Percentiles rank a stretch among this genome's conserved stretches.
Evolutionary conservation across 805 yeast genomes (phyloP).

Genomic region (Hanseniaspora lindneri): DNA sequence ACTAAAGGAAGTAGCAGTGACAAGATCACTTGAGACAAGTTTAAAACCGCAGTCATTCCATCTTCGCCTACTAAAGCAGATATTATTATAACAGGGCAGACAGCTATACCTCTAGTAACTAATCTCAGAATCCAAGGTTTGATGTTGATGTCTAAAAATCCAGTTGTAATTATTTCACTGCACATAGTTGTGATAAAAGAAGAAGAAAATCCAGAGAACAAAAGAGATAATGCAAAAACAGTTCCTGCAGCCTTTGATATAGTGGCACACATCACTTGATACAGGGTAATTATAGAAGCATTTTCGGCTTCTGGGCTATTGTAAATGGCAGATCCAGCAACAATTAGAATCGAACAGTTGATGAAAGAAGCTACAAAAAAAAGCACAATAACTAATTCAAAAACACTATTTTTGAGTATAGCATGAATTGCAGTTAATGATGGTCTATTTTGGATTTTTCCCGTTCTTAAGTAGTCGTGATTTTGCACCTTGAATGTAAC

Average conservation of each 20-base stretch:
- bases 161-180: constrained; percentile 87
- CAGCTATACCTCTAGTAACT: constrained; percentile 64
- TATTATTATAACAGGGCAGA: constrained; percentile 71
- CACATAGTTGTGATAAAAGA: constrained; percentile 89
- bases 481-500: constrained; percentile 77
- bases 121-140: constrained; percentile 73
- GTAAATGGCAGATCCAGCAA: constrained; percentile 67
- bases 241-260: constrained; percentile 73
- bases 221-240: constrained; percentile 69
- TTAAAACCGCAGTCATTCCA: constrained; percentile 67
- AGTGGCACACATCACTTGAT: constrained; percentile 45
- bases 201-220: constrained; percentile 80
- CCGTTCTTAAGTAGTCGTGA: constrained; percentile 44
- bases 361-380: constrained; percentile 76
- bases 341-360: constrained; percentile 69
- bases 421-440: constrained; percentile 59
- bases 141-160: constrained; percentile 70
- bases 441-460: constrained; percentile 33
- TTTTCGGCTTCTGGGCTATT: constrained; percentile 57
- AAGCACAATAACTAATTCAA: constrained; percentile 58
- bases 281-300: constrained; percentile 74
- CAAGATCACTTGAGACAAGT: constrained; percentile 71
- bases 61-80: constrained; percentile 64
- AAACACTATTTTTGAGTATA: constrained; percentile 58
- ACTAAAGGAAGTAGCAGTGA: constrained; percentile 74